These are phyloP conservation scores for Podospora sp. DNA, from an alignment of 495 filamentous ascomycete genomes.

Conservation along the genomic window DNA sequence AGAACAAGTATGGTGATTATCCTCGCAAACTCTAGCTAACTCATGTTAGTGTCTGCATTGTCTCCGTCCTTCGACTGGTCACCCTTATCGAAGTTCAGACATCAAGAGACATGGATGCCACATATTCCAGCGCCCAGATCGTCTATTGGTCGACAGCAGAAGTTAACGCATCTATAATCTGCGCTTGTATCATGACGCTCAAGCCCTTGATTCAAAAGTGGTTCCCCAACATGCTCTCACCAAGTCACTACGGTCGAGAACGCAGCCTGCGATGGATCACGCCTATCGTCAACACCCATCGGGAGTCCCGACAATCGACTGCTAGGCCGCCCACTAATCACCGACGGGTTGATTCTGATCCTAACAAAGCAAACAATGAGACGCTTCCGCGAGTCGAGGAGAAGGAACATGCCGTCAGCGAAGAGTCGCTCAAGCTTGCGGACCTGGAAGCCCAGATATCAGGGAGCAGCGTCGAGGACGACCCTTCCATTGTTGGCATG, in stretches of 20 bases:
- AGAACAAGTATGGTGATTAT: not conserved
- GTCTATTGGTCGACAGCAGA: conserved; percentile 36
- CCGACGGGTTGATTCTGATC: conserved; percentile 1
- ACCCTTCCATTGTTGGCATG: not conserved
- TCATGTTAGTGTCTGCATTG: conserved; percentile 32
- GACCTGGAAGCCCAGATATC: conserved; percentile 25
- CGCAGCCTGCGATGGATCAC: conserved; percentile 34
- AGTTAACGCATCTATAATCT: conserved; percentile 34
- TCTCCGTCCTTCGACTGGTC: conserved; percentile 33
- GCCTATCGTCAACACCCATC: conserved; percentile 13
- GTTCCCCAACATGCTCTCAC: conserved; percentile 29
- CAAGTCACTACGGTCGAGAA: conserved; percentile 19
- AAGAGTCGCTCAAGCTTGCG: conserved; percentile 1
- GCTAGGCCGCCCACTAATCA: not conserved
- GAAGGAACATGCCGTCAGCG: not conserved
- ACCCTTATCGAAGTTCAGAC: conserved; percentile 24
- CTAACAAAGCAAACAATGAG: not conserved
- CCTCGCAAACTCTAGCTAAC: not conserved
- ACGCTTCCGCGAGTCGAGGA: conserved; percentile 17
- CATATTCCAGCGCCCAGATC: conserved; percentile 32
- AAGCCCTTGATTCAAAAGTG: conserved; percentile 34
- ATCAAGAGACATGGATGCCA: conserved; percentile 20
- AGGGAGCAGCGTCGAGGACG: conserved; percentile 17
- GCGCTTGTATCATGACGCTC: conserved; percentile 37
- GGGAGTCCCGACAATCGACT: conserved; percentile 17